Conservation (phyloP, 2,329 filamentous ascomycete species). For the Penicillium fuscoglaucum region DNA sequence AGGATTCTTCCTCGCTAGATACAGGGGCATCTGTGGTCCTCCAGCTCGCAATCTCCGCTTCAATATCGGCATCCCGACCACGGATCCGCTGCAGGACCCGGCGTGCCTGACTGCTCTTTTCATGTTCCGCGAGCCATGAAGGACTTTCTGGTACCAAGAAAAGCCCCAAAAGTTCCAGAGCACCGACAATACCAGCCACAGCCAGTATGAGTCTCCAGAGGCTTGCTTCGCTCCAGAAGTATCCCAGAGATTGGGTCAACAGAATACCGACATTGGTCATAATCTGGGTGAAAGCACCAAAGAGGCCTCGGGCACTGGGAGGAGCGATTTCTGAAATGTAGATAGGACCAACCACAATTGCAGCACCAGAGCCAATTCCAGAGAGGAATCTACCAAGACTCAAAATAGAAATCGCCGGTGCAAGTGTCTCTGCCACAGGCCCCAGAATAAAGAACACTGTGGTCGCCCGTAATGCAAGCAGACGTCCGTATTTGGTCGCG, state of each 20-base stretch:
- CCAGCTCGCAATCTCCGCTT: constrained; percentile 68
- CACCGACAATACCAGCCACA: constrained; percentile 67
- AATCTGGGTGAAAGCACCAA: constrained; percentile 80
- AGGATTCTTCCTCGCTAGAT: constrained; percentile 67
- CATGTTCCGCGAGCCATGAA: constrained; percentile 73
- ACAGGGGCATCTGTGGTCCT: constrained; percentile 35
- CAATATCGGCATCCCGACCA: constrained; percentile 66
- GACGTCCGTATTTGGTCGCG: constrained; percentile 74
- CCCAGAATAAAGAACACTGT: constrained; percentile 75
- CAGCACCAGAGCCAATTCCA: constrained; percentile 80
- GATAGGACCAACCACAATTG: constrained; percentile 88
- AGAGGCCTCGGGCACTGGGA: constrained; percentile 71
- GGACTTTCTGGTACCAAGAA: constrained; percentile 82
- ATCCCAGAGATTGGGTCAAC: constrained; percentile 77
- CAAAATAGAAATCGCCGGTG: constrained; percentile 66
- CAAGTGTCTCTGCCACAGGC: constrained; percentile 71
- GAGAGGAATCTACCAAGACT: constrained; percentile 74
- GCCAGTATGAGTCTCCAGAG: constrained; percentile 84
- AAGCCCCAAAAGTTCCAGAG: constrained; percentile 68
- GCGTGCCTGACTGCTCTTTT: constrained; percentile 62
- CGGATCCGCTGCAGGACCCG: constrained; percentile 72
- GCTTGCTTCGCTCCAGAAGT: constrained; percentile 76
- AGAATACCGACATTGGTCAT: constrained; percentile 92
- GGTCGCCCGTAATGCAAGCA: constrained; percentile 73
- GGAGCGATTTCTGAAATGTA: constrained; percentile 94